Evolutionary conservation across 129 eudicot genomes (phyloP).

Genomic region (Escallonia rubra): DNA sequence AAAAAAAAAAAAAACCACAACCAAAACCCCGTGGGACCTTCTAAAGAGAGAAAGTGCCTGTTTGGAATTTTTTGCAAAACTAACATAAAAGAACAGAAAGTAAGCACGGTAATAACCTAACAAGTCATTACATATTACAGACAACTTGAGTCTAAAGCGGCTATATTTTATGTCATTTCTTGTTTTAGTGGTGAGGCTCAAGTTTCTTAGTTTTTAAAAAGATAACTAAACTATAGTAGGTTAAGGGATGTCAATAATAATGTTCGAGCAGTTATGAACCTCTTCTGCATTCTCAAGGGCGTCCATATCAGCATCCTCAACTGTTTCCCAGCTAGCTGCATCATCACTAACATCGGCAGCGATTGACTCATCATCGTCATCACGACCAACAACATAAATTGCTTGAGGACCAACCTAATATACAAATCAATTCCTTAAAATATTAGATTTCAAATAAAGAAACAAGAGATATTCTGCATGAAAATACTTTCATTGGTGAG

Average conservation of each 20-base stretch:
- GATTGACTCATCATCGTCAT: constrained; percentile 85
- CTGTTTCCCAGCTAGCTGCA: constrained; percentile 99
- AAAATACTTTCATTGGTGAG: background rate
- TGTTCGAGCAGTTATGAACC: constrained; percentile 39
- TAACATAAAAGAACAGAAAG: too few relatives aligned
- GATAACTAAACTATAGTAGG: background rate
- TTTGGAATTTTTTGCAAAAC: too few relatives aligned
- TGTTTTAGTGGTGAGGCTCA: background rate
- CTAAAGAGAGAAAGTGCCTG: too few relatives aligned
- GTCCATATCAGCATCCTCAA: constrained; percentile 75
- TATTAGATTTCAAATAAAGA: background rate
- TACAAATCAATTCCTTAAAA: background rate
- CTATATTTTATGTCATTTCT: too few relatives aligned
- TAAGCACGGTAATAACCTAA: background rate
- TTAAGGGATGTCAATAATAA: constrained; percentile 2
- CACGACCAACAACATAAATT: constrained; percentile 98
- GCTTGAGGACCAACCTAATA: constrained; percentile 98
- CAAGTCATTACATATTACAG: background rate
- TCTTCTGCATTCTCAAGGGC: constrained; percentile 47
- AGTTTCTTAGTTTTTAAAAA: background rate
- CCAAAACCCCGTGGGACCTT: too few relatives aligned
- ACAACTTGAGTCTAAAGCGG: background rate
- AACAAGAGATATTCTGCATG: background rate
- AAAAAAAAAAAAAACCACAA: too few relatives aligned
- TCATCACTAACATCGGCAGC: constrained; percentile 80